Conservation (phyloP, 202 grass and related monocot genomes). For the Musa balbisiana region DNA sequence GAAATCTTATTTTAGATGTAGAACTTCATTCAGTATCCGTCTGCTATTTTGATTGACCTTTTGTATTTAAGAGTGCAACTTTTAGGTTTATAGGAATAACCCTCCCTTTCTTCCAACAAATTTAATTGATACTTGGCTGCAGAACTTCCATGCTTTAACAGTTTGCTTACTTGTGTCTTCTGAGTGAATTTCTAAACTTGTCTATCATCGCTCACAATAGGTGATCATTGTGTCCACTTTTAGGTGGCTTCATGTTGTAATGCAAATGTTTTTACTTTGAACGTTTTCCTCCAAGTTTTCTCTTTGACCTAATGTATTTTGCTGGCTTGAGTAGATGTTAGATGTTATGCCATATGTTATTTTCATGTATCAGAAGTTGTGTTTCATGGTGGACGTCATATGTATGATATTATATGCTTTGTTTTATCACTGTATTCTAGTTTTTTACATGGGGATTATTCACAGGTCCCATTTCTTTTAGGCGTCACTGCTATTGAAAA, state of each 20-base stretch:
- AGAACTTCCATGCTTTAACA: background rate
- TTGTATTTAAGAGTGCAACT: too few relatives aligned
- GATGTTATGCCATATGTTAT: too few relatives aligned
- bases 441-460: slow-evolving; percentile 20
- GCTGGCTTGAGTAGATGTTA: too few relatives aligned
- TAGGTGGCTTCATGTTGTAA: background rate
- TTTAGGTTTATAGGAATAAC: background rate
- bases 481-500: slow-evolving; percentile 77
- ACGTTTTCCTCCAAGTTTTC: too few relatives aligned
- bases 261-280: background rate
- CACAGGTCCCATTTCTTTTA: slow-evolving; percentile 95
- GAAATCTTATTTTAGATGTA: too few relatives aligned
- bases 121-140: background rate
- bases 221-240: background rate
- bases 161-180: too few relatives aligned
- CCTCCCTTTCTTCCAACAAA: background rate
- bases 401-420: background rate
- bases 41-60: background rate
- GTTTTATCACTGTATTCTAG: slow-evolving; percentile 3
- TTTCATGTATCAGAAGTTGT: too few relatives aligned
- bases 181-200: background rate
- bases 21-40: background rate
- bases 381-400: background rate
- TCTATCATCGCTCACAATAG: background rate
- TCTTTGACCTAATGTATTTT: too few relatives aligned